phyloP scores from a whole-genome alignment of 805 yeast genomes.

The Candida fluviatilis region DNA sequence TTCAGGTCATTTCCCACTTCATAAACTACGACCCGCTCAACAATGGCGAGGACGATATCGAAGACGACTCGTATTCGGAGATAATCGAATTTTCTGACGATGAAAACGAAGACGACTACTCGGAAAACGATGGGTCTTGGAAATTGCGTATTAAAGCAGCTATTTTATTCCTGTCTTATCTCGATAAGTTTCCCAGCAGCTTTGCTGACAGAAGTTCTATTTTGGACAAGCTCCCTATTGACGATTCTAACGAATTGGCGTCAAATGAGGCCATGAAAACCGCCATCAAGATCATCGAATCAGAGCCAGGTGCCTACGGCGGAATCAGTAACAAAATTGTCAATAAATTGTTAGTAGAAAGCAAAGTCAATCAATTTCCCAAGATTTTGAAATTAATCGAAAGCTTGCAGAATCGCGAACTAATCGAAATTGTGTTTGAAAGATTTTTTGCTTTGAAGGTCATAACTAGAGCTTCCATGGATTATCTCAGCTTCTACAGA shows the following conservation, averaged over 20 bases:
- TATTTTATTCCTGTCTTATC: slow-evolving; percentile 28
- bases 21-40: slow-evolving; percentile 29
- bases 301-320: neutral
- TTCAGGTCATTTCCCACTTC: slow-evolving; percentile 19
- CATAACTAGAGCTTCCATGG: slow-evolving; percentile 20
- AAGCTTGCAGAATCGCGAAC: slow-evolving; percentile 16
- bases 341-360: slow-evolving; percentile 16
- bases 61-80: slow-evolving; percentile 31
- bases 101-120: slow-evolving; percentile 45
- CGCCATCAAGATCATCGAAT: slow-evolving; percentile 4
- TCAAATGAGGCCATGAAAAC: slow-evolving; percentile 46
- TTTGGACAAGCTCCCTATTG: slow-evolving; percentile 16
- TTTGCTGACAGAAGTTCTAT: slow-evolving; percentile 8
- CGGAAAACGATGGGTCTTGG: slow-evolving; percentile 48
- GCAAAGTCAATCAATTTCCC: slow-evolving; percentile 18
- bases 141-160: slow-evolving; percentile 55
- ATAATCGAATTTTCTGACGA: slow-evolving; percentile 39
- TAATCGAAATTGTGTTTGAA: slow-evolving; percentile 15
- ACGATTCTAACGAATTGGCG: slow-evolving; percentile 48
- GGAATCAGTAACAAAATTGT: slow-evolving; percentile 22
- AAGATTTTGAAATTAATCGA: slow-evolving; percentile 25
- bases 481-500: slow-evolving; percentile 23
- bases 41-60: slow-evolving; percentile 30
- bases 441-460: slow-evolving; percentile 16
- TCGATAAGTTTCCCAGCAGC: slow-evolving; percentile 31